Evolutionary conservation across 495 filamentous ascomycete species (phyloP).

Genomic region (Mycothermus thermophilus): DNA sequence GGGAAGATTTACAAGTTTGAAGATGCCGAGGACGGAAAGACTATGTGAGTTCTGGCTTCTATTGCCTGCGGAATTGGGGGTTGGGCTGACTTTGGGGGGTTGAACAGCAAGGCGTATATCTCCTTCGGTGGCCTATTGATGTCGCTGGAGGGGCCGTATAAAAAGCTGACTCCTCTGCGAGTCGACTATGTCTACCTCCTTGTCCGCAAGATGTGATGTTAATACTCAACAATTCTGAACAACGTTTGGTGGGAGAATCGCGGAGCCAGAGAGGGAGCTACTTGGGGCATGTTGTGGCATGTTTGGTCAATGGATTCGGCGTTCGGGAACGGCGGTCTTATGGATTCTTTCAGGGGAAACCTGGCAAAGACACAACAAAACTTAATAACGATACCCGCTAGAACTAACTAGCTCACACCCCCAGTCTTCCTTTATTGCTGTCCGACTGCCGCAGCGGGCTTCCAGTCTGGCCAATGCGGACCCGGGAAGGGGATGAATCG

Average conservation of each 20-base stretch:
- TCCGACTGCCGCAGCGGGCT: too few relatives aligned
- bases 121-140: constrained; percentile 88
- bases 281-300: constrained; percentile 1
- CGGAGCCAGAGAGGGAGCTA: not conserved
- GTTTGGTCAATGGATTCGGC: constrained; percentile 5
- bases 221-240: not conserved
- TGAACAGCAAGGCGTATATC: constrained; percentile 68
- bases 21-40: constrained; percentile 62
- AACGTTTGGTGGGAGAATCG: not conserved
- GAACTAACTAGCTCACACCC: too few relatives aligned
- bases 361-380: constrained; percentile 5
- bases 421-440: constrained; percentile 1
- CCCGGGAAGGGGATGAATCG: constrained; percentile 70
- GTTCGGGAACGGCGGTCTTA: constrained; percentile 7
- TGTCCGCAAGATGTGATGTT: constrained; percentile 59
- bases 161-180: constrained; percentile 77
- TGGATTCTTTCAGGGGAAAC: not conserved
- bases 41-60: constrained; percentile 65
- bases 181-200: constrained; percentile 92
- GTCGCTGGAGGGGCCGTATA: constrained; percentile 83
- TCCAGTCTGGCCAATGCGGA: constrained; percentile 31
- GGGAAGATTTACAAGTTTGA: constrained; percentile 97
- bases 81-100: constrained; percentile 11
- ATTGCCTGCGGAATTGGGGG: not conserved
- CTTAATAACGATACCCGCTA: constrained; percentile 21